Conservation (phyloP, 805 yeast genomes). For the Schizosaccharomyces osmophilus region DNA sequence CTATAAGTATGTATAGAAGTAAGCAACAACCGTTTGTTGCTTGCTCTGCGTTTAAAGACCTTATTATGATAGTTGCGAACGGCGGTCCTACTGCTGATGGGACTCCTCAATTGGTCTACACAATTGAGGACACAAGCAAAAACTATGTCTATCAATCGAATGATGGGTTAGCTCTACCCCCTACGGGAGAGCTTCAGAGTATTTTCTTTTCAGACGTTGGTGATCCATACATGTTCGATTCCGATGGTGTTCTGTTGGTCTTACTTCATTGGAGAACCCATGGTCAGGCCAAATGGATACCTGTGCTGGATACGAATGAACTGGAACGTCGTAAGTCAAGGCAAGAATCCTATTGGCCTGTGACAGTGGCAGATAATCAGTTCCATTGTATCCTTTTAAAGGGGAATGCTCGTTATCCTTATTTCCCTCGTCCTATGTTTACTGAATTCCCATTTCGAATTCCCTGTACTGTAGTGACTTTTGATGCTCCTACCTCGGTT, state of each 20-base stretch:
- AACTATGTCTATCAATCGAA: constrained; percentile 16
- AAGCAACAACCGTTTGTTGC: constrained; percentile 52
- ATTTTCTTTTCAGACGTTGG: constrained; percentile 71
- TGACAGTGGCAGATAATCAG: constrained; percentile 42
- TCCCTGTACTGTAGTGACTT: constrained; percentile 19
- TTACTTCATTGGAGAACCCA: constrained; percentile 58
- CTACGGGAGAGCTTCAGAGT: constrained; percentile 23
- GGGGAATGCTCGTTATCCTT: constrained; percentile 41
- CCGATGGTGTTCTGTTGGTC: constrained; percentile 44
- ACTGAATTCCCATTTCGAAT: constrained; percentile 47
- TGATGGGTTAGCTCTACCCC: constrained; percentile 16
- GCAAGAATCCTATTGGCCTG: constrained; percentile 62
- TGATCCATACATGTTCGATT: constrained; percentile 75
- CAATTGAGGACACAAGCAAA: constrained; percentile 22
- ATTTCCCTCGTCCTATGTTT: constrained; percentile 65
- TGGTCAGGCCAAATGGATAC: constrained; percentile 66
- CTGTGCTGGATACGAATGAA: constrained; percentile 38
- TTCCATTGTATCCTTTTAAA: constrained; percentile 44
- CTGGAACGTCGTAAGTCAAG: constrained; percentile 23
- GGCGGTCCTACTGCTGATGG: constrained; percentile 9
- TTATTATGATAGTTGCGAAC: constrained; percentile 28
- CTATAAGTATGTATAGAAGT: constrained; percentile 31
- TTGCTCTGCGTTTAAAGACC: constrained; percentile 34
- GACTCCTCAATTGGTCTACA: constrained; percentile 19
- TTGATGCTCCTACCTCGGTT: constrained; percentile 1